Conservation (phyloP, 2,329 filamentous ascomycete genomes). For the Lojkania enalia region DNA sequence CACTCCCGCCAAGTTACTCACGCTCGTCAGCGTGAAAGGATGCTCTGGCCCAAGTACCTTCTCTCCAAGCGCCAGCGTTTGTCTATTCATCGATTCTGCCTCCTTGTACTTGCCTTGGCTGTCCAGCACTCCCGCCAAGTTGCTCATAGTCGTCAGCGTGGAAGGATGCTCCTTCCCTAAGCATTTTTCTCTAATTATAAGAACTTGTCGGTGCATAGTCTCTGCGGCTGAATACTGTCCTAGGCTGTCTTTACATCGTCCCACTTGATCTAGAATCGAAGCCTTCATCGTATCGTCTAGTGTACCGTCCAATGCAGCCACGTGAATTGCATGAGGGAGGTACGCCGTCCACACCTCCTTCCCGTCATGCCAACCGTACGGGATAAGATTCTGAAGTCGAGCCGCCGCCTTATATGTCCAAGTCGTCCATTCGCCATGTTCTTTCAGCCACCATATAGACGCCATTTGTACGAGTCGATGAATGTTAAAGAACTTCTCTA, state of each 20-base stretch:
- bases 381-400: conserved; percentile 29
- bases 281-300: conserved; percentile 2
- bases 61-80: conserved; percentile 2
- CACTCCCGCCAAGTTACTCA: background rate
- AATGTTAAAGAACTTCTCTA: conserved; percentile 28
- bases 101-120: conserved; percentile 1
- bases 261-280: conserved; percentile 15
- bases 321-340: conserved; percentile 33
- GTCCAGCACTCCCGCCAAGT: background rate
- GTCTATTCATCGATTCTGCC: conserved; percentile 11
- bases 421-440: conserved; percentile 14
- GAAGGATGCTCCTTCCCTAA: conserved; percentile 6
- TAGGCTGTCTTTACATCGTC: conserved; percentile 10
- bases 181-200: conserved; percentile 5
- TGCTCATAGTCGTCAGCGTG: conserved; percentile 6
- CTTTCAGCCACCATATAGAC: conserved; percentile 36
- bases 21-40: background rate
- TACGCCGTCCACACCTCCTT: conserved; percentile 32
- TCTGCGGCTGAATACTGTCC: conserved; percentile 10
- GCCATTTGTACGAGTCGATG: conserved; percentile 43
- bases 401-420: conserved; percentile 20
- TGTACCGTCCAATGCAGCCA: conserved; percentile 7
- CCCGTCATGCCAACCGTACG: conserved; percentile 18
- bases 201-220: conserved; percentile 9
- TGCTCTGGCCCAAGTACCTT: conserved; percentile 5